These are phyloP conservation scores for Vachellia pachyceras DNA, from an alignment of 306 rosid genomes.

Conservation along the genomic window DNA sequence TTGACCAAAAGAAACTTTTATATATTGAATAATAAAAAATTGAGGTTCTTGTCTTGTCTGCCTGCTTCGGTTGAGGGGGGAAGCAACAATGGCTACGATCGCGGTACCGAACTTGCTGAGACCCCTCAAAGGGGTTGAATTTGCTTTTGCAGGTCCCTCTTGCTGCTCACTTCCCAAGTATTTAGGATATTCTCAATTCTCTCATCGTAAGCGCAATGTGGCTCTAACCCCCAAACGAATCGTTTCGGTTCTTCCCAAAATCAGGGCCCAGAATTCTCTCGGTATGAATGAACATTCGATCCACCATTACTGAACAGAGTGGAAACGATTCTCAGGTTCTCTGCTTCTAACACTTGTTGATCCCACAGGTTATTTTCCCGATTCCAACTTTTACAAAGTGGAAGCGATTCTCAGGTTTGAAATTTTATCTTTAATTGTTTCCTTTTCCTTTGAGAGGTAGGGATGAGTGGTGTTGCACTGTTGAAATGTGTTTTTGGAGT, in stretches of 20 bases:
- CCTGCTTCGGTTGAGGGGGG: neutral
- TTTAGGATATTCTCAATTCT: conserved; percentile 31
- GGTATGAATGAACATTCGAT: conserved; percentile 40
- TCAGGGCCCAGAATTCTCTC: conserved; percentile 62
- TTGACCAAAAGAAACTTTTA: neutral
- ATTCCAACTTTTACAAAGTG: conserved; percentile 82
- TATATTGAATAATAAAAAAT: no score
- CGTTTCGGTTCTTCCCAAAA: conserved; percentile 51
- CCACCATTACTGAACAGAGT: no score
- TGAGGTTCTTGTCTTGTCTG: neutral
- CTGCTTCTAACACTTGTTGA: conserved; percentile 8
- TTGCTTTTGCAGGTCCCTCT: conserved; percentile 35
- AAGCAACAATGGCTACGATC: conserved; percentile 53
- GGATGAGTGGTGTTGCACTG: neutral
- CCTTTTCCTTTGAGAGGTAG: neutral
- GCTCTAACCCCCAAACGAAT: conserved; percentile 47
- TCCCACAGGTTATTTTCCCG: conserved; percentile 63
- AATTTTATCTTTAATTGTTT: neutral
- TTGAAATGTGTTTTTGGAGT: conserved; percentile 26
- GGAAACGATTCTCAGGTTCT: no score
- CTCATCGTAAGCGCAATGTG: conserved; percentile 41
- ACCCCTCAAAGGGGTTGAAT: conserved; percentile 31
- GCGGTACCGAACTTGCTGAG: conserved; percentile 31
- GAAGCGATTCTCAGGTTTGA: conserved; percentile 88
- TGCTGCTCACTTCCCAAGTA: conserved; percentile 33